Evolutionary conservation across 2,329 filamentous ascomycete species (phyloP).

Genomic region (Ascochyta fabae): DNA sequence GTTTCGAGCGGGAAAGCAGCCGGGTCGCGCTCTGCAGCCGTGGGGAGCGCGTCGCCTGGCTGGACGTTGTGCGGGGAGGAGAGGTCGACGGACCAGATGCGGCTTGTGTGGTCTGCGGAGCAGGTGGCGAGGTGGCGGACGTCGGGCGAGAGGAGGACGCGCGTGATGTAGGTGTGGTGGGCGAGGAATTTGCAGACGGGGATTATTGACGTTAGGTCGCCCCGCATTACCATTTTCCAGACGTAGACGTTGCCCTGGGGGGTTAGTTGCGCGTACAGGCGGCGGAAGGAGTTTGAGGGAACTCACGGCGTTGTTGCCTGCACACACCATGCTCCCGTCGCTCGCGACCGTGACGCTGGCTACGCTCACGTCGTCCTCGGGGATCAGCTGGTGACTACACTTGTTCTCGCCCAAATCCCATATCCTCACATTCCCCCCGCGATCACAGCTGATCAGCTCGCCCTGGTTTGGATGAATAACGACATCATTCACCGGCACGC

Average conservation of each 20-base stretch:
- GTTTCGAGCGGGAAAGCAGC: slow-evolving; percentile 81
- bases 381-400: slow-evolving; percentile 94
- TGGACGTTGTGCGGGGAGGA: slow-evolving; percentile 44
- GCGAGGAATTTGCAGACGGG: slow-evolving; percentile 89
- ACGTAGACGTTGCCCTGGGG: slow-evolving; percentile 91
- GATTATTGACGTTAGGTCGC: slow-evolving; percentile 81
- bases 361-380: slow-evolving; percentile 92
- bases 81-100: slow-evolving; percentile 90
- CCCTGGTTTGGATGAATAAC: slow-evolving; percentile 99
- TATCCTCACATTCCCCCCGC: slow-evolving; percentile 87
- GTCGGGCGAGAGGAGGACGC: slow-evolving; percentile 88
- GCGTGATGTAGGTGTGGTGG: slow-evolving; percentile 91
- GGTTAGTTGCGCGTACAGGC: not conserved
- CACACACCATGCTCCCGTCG: slow-evolving; percentile 90
- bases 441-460: slow-evolving; percentile 95
- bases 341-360: slow-evolving; percentile 95
- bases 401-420: slow-evolving; percentile 98
- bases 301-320: slow-evolving; percentile 85
- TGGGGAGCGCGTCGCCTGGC: slow-evolving; percentile 40
- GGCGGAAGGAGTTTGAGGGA: not conserved
- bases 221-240: slow-evolving; percentile 87
- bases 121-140: slow-evolving; percentile 94
- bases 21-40: slow-evolving; percentile 48
- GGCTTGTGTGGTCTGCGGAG: slow-evolving; percentile 90
- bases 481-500: slow-evolving; percentile 90